A percentile compares a stretch with the other conserved stretches of the same genome.
These are phyloP conservation scores for Clitopilus hobsonii DNA, from an alignment of 768 basidiomycete genomes.

Conservation along the genomic window DNA sequence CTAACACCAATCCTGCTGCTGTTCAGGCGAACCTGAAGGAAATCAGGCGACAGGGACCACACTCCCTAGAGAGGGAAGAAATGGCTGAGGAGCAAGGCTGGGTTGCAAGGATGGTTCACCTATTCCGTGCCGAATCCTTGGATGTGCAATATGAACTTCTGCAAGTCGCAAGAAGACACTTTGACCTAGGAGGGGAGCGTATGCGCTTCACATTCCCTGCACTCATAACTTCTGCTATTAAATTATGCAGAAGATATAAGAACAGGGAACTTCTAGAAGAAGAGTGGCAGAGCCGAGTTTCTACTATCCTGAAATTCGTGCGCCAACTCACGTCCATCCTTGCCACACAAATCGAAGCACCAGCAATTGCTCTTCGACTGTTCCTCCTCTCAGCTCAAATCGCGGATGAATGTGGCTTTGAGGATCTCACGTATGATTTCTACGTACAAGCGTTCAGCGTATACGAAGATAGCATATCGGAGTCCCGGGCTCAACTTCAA, in stretches of 20 bases:
- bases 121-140: conserved; percentile 85
- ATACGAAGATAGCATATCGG: conserved; percentile 96
- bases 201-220: conserved; percentile 98
- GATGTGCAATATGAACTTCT: conserved; percentile 90
- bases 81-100: conserved; percentile 98
- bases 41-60: conserved; percentile 52
- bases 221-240: conserved; percentile 88
- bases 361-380: conserved; percentile 86
- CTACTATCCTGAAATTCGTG: conserved; percentile 89
- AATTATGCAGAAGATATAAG: conserved; percentile 90
- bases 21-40: conserved; percentile 35
- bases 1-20: conserved; percentile 23
- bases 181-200: conserved; percentile 87
- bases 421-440: conserved; percentile 95
- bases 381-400: conserved; percentile 96
- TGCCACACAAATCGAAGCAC: conserved; percentile 89
- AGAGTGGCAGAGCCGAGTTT: conserved; percentile 83
- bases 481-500: conserved; percentile 91
- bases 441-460: conserved; percentile 98
- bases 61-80: conserved; percentile 75
- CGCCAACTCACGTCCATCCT: conserved; percentile 92
- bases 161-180: conserved; percentile 86
- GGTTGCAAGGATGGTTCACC: conserved; percentile 96
- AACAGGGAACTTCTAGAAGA: conserved; percentile 71
- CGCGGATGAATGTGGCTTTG: conserved; percentile 90